Base-by-base conservation (phyloP, 129 eudicot genomes). In the Dittrichia graveolens region DNA sequence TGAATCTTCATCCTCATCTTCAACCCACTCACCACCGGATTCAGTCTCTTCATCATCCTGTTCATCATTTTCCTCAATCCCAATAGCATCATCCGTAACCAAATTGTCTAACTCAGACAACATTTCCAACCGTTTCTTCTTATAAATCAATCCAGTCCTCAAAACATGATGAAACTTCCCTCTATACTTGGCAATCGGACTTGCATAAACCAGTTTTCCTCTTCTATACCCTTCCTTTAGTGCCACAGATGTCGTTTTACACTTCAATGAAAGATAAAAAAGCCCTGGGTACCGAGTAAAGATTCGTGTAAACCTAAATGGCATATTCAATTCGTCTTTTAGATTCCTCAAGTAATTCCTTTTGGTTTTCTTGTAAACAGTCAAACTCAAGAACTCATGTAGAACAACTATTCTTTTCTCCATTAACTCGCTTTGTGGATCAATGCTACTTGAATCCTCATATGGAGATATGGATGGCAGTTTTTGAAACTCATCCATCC, bases 401-500 rank as follows among this genome's bases (percentile, higher is more conserved):
- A 94, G 60, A 8, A 94, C 98, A 49, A 94, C 93, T 43, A 87
- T 80, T 67, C 96, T 78, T 44, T 90, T 94, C 89, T 94, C 98
- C 98, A 94, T 90, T 6, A 94, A 84, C 73, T 94, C 93, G 24
- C 98, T 94, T 19, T 69, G 67, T 1, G 92, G 95, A 67, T 85
- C 86, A 15, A 94, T 86, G 3, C 85, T 66, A 8, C 84, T 83
- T 2, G 89, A 90, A 74, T 93, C 96, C 64, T 89, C 93, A 76
- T 85, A 89, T 6, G 98, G 98, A 90, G 92, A 91, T 56, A 91
- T 81, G 54, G 88, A 91, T 0, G 97, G 96, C 64, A 91, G 55
- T 61, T 86, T 91, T 19, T 88, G 91, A 83, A 91, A 91, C 80
- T 88, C 97, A 14, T 86, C 91, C 97, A 91, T 91, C 97, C 96